Conservation (phyloP, 2,329 filamentous ascomycete species). For the Fusarium longipes region DNA sequence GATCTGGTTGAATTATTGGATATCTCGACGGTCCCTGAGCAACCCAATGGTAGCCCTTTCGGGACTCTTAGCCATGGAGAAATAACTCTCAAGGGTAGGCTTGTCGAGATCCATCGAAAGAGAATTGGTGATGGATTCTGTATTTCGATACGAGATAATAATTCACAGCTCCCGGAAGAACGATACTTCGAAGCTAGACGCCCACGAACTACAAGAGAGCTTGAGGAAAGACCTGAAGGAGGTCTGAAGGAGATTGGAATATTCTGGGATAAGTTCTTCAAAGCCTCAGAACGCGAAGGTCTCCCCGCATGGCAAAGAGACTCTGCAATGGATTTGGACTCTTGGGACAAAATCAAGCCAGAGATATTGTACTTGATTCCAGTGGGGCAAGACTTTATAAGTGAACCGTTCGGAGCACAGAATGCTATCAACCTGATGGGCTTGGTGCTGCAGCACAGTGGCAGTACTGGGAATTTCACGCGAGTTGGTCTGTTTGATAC, state of each 20-base stretch:
- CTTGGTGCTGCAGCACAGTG: too few relatives aligned
- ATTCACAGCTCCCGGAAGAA: background rate
- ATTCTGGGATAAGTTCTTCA: background rate
- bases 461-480: too few relatives aligned
- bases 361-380: too few relatives aligned
- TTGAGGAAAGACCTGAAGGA: background rate
- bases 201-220: background rate
- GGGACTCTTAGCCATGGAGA: background rate
- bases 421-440: too few relatives aligned
- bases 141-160: background rate
- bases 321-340: too few relatives aligned
- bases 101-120: background rate
- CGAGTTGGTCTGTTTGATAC: too few relatives aligned
- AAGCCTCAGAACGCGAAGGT: fast-evolving
- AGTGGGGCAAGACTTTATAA: too few relatives aligned
- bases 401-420: too few relatives aligned
- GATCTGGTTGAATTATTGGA: fast-evolving
- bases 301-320: background rate
- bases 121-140: background rate
- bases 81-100: background rate
- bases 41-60: background rate
- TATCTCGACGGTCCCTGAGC: background rate
- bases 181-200: background rate
- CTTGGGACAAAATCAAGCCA: too few relatives aligned
- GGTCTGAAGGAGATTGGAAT: background rate